phyloP scores from a whole-genome alignment of 2,329 filamentous ascomycete species.

The Trichoderma atrobrunneum region DNA sequence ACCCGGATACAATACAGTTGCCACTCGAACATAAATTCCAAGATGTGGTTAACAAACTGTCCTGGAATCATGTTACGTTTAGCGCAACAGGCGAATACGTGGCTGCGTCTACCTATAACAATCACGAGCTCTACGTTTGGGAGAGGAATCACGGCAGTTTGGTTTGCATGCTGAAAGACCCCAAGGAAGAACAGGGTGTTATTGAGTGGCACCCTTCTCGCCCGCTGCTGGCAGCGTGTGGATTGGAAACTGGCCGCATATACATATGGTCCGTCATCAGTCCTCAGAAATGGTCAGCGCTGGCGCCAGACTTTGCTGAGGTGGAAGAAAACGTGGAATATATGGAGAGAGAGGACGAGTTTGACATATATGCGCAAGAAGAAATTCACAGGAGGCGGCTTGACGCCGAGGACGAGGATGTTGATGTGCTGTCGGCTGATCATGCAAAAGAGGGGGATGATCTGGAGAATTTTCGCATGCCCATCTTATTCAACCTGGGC shows the following conservation, averaged over 20 bases:
- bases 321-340: slow-evolving; percentile 99
- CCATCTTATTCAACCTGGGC: slow-evolving; percentile 86
- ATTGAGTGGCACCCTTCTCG: slow-evolving; percentile 96
- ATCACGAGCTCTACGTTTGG: slow-evolving; percentile 98
- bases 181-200: slow-evolving; percentile 92
- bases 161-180: slow-evolving; percentile 94
- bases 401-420: slow-evolving; percentile 87
- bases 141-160: slow-evolving; percentile 89
- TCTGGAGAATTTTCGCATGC: slow-evolving; percentile 76
- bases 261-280: slow-evolving; percentile 96
- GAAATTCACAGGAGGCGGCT: slow-evolving; percentile 89
- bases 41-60: slow-evolving; percentile 90
- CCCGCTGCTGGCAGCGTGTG: slow-evolving; percentile 84
- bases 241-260: slow-evolving; percentile 86
- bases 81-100: slow-evolving; percentile 94
- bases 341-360: slow-evolving; percentile 92
- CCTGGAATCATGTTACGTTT: slow-evolving; percentile 97
- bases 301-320: slow-evolving; percentile 94
- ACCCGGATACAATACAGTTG: slow-evolving; percentile 81
- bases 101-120: slow-evolving; percentile 94
- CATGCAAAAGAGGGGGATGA: slow-evolving; percentile 59
- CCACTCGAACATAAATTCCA: slow-evolving; percentile 98
- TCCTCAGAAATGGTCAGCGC: slow-evolving; percentile 93
- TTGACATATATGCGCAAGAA: slow-evolving; percentile 93
- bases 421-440: slow-evolving; percentile 78